These are phyloP conservation scores for Filobasidium floriforme DNA, from an alignment of 768 basidiomycete genomes.

Conservation along the genomic window DNA sequence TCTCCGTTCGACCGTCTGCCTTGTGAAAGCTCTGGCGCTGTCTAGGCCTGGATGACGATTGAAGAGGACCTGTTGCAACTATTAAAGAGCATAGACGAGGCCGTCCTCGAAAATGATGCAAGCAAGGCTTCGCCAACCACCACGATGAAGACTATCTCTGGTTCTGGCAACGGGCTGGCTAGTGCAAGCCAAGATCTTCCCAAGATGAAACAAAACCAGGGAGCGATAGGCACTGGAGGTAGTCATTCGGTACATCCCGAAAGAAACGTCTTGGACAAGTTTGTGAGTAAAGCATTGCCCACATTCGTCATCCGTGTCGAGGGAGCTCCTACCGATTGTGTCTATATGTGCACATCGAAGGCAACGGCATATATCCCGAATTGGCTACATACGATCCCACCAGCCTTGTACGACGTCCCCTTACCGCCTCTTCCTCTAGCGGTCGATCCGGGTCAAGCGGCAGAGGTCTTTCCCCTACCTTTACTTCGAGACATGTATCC, in stretches of 20 bases:
- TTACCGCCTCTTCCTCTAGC: slow-evolving; percentile 16
- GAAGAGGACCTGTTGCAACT: too few species aligned
- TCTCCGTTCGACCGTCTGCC: too few species aligned
- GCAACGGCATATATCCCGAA: slow-evolving; percentile 24
- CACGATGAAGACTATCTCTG: too few species aligned
- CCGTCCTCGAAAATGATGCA: too few species aligned
- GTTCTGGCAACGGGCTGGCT: too few species aligned
- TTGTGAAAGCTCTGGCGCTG: too few species aligned
- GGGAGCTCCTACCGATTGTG: not conserved
- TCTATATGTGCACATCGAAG: slow-evolving; percentile 12
- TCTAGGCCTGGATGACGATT: too few species aligned
- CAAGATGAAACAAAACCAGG: too few species aligned
- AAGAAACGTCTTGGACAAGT: slow-evolving; percentile 5
- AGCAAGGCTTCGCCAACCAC: too few species aligned
- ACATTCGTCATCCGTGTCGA: too few species aligned
- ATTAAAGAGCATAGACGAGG: too few species aligned
- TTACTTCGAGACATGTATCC: not conserved
- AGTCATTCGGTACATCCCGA: not conserved
- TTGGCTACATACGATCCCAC: slow-evolving; percentile 27
- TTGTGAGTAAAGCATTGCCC: not conserved
- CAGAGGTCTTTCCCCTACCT: slow-evolving; percentile 19
- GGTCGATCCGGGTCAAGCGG: slow-evolving; percentile 20
- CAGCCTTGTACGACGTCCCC: not conserved
- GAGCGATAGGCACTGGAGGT: not conserved
- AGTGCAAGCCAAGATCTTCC: too few species aligned